Conservation (phyloP, 345 rosid species). For the Bruguiera gymnorhiza region DNA sequence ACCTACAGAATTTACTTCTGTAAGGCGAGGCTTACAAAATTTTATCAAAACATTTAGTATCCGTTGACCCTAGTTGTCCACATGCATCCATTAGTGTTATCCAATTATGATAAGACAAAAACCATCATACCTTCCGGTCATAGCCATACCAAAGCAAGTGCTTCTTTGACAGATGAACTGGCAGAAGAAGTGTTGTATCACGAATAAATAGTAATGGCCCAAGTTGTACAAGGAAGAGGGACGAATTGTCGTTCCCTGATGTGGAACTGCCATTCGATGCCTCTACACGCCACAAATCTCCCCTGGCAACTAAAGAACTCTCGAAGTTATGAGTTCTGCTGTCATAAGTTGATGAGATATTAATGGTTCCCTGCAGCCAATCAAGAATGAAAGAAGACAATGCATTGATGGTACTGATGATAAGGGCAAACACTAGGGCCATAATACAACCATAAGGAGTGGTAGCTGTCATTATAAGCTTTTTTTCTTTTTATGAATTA, state of each 20-base stretch:
- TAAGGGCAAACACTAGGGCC: no score
- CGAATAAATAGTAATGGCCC: slow-evolving; percentile 92
- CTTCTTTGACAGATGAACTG: slow-evolving; percentile 88
- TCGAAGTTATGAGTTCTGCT: slow-evolving; percentile 69
- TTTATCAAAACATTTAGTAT: not conserved
- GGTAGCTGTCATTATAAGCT: no score
- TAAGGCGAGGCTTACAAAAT: not conserved
- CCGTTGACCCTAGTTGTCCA: not conserved
- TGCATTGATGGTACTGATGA: no score
- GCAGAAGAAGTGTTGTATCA: slow-evolving; percentile 81
- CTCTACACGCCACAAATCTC: slow-evolving; percentile 94
- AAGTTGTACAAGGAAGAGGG: slow-evolving; percentile 89
- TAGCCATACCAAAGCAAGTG: slow-evolving; percentile 99
- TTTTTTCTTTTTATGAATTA: no score
- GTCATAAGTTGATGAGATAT: slow-evolving; percentile 74
- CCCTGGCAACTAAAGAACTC: slow-evolving; percentile 80
- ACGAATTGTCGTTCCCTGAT: slow-evolving; percentile 60
- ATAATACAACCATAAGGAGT: no score
- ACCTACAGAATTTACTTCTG: not conserved
- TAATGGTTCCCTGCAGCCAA: slow-evolving; percentile 58
- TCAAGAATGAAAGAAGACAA: slow-evolving; percentile 10
- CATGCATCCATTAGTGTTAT: not conserved
- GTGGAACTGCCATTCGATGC: slow-evolving; percentile 68
- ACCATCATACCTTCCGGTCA: slow-evolving; percentile 77
- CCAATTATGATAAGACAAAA: not conserved